Evolutionary conservation across 371 early-diverging fungal species (phyloP).

Genomic region (Mucor lusitanicus): DNA sequence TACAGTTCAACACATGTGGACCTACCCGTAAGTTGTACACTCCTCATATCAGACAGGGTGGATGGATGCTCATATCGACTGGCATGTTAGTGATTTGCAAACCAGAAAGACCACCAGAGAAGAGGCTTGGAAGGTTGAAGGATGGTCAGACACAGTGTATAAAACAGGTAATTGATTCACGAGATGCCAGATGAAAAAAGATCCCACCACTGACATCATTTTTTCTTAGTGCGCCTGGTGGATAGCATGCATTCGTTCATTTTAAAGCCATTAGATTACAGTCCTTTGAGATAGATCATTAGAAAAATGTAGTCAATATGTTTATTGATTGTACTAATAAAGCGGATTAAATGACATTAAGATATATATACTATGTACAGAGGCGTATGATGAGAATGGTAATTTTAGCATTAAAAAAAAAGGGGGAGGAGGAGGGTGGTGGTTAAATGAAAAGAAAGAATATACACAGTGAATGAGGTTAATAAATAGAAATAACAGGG

Average conservation of each 20-base stretch:
- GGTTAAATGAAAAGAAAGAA: neutral
- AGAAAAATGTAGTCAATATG: neutral
- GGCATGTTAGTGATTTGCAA: constrained; percentile 64
- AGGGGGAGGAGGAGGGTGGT: neutral
- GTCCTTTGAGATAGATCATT: constrained; percentile 64
- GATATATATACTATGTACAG: neutral
- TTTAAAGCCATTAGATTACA: constrained; percentile 78
- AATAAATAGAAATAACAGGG: neutral
- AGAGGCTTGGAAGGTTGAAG: constrained; percentile 90
- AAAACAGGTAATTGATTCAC: constrained; percentile 70
- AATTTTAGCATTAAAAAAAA: neutral
- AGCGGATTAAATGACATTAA: constrained; percentile 1
- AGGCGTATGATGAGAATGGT: neutral
- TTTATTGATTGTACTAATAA: constrained; percentile 1
- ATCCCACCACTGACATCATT: neutral
- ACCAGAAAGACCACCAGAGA: constrained; percentile 89
- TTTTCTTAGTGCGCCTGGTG: constrained; percentile 71
- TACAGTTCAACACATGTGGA: constrained; percentile 94
- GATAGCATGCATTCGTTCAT: constrained; percentile 85
- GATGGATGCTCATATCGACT: too few species aligned
- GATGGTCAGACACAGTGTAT: constrained; percentile 92
- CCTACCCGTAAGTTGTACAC: constrained; percentile 75
- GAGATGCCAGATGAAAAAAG: neutral
- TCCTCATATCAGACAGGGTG: constrained; percentile 61
- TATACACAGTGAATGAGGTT: neutral